Conservation (phyloP, 2,329 filamentous ascomycete genomes). For the Calycina herbarum region DNA sequence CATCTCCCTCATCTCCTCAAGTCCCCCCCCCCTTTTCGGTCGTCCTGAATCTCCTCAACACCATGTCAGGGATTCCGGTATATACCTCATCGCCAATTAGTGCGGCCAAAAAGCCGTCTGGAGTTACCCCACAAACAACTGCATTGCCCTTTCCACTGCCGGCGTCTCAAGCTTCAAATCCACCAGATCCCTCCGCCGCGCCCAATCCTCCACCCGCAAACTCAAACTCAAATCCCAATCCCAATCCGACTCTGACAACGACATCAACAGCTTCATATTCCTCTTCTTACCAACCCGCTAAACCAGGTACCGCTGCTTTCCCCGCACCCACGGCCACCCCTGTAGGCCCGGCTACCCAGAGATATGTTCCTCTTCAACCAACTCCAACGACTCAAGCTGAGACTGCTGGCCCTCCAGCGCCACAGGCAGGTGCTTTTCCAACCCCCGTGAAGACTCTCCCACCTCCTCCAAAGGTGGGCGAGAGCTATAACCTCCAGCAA, state of each 20-base stretch:
- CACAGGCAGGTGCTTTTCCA: constrained; percentile 59
- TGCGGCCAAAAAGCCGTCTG: constrained; percentile 51
- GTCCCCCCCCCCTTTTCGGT: not conserved
- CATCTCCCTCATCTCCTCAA: not conserved
- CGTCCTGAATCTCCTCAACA: not conserved
- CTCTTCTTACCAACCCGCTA: constrained; percentile 39
- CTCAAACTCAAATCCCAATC: constrained; percentile 5
- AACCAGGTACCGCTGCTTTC: constrained; percentile 51
- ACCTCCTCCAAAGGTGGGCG: constrained; percentile 53
- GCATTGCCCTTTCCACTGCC: constrained; percentile 21
- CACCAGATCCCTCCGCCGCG: constrained; percentile 14
- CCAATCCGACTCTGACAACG: constrained; percentile 34
- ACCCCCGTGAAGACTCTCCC: constrained; percentile 44
- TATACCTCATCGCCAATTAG: constrained; percentile 60
- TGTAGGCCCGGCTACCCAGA: constrained; percentile 27
- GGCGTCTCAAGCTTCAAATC: constrained; percentile 25
- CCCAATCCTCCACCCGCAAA: not conserved
- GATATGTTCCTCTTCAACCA: constrained; percentile 42
- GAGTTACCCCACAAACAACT: constrained; percentile 48
- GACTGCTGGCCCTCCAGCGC: constrained; percentile 48
- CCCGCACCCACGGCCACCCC: constrained; percentile 41
- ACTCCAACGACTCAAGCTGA: constrained; percentile 45
- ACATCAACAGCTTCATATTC: constrained; percentile 37
- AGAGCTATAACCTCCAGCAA: constrained; percentile 43
- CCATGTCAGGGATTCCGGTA: constrained; percentile 61